These are phyloP conservation scores for Rosa rugosa DNA, from an alignment of 306 rosid genomes.

Conservation along the genomic window DNA sequence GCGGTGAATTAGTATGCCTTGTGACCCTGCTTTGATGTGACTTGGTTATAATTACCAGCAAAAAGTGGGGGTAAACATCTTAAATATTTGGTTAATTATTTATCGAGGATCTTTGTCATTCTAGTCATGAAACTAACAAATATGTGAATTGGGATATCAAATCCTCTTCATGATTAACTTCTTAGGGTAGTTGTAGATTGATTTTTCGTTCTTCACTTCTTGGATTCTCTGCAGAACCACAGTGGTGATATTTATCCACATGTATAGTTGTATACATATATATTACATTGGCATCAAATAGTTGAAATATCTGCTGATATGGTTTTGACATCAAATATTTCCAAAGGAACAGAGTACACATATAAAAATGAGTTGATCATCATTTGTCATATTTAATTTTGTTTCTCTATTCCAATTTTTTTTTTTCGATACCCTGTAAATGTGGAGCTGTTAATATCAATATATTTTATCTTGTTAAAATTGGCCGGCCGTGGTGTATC, in stretches of 20 bases:
- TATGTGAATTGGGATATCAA: not conserved
- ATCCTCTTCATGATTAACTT: not conserved
- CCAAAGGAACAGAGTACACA: not conserved
- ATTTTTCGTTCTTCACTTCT: not conserved
- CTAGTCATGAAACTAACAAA: not conserved
- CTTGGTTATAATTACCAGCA: not conserved
- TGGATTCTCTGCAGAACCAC: not conserved
- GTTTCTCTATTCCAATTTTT: not conserved
- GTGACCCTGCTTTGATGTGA: not conserved
- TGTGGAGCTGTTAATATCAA: not conserved
- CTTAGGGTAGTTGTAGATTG: too few species aligned
- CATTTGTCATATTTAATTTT: not conserved
- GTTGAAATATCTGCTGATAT: too few species aligned
- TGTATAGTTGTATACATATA: too few species aligned
- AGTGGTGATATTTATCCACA: not conserved
- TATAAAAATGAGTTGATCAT: not conserved
- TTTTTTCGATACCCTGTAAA: not conserved
- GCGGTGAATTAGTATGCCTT: not conserved
- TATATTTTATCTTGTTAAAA: not conserved
- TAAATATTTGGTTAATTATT: not conserved
- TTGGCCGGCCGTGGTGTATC: not conserved
- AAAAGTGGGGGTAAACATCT: not conserved
- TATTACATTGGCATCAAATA: too few species aligned
- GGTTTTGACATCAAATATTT: too few species aligned
- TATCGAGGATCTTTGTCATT: not conserved